Evolutionary conservation across 2,329 filamentous ascomycete genomes (phyloP).

Genomic region (Xylariaceae sp.): DNA sequence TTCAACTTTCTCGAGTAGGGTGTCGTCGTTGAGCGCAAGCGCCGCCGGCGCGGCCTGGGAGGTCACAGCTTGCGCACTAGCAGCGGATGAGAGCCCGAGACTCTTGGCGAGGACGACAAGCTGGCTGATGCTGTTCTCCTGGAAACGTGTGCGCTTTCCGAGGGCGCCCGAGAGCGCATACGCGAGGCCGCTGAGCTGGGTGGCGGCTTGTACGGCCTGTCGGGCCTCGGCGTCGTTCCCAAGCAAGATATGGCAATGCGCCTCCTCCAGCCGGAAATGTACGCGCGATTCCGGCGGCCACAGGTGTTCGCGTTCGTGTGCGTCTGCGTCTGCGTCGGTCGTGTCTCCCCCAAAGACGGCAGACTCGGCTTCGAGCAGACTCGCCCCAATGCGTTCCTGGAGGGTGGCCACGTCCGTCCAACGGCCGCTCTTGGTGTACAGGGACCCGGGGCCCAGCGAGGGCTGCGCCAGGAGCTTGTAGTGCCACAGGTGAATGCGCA

Average conservation of each 20-base stretch:
- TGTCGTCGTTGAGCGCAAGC: constrained; percentile 83
- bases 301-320: constrained; percentile 18
- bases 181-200: constrained; percentile 58
- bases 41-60: constrained; percentile 49
- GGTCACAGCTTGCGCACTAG: constrained; percentile 2
- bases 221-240: constrained; percentile 71
- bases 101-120: constrained; percentile 86
- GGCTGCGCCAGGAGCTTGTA: constrained; percentile 54
- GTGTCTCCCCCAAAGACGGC: constrained; percentile 11
- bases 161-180: constrained; percentile 81
- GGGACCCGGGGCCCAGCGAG: constrained; percentile 43
- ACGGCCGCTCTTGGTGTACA: constrained; percentile 48
- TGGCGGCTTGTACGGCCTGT: constrained; percentile 62
- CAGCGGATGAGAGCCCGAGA: constrained; percentile 27
- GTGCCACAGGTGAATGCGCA: constrained; percentile 67
- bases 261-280: constrained; percentile 72
- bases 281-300: constrained; percentile 48
- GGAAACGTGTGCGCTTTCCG: constrained; percentile 76
- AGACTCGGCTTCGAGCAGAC: constrained; percentile 33
- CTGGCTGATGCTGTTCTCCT: constrained; percentile 75
- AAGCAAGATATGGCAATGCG: constrained; percentile 76
- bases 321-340: constrained; percentile 8
- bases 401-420: constrained; percentile 54
- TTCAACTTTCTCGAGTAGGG: constrained; percentile 76
- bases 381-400: constrained; percentile 39